These are phyloP conservation scores for Cryptococcus amylolentus DNA, from an alignment of 1,284 basidiomycete species.

Conservation along the genomic window DNA sequence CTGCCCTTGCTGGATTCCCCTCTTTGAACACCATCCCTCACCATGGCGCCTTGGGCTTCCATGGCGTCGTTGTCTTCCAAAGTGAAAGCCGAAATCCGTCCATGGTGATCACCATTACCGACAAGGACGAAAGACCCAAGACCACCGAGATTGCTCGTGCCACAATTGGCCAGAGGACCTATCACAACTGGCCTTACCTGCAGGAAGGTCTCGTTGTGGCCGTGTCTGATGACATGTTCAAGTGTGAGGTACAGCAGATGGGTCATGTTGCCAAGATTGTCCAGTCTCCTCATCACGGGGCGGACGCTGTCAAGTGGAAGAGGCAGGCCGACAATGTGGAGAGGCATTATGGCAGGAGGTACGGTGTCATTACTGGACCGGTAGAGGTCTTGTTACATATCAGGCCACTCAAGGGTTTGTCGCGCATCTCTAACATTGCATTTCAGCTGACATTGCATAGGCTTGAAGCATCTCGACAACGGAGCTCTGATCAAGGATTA, in stretches of 20 bases:
- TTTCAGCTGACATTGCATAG: slow-evolving; percentile 47
- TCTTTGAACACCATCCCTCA: slow-evolving; percentile 86
- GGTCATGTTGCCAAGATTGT: slow-evolving; percentile 62
- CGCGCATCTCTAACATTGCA: background rate
- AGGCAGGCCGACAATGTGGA: slow-evolving; percentile 76
- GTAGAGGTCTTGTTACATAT: slow-evolving; percentile 80
- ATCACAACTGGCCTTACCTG: slow-evolving; percentile 89
- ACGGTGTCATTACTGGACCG: slow-evolving; percentile 77
- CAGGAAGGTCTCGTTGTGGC: slow-evolving; percentile 84
- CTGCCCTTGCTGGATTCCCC: slow-evolving; percentile 92
- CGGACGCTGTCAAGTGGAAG: slow-evolving; percentile 69
- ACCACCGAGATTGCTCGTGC: slow-evolving; percentile 69
- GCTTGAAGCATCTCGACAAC: slow-evolving; percentile 79
- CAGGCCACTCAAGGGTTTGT: slow-evolving; percentile 74
- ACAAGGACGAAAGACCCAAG: slow-evolving; percentile 65
- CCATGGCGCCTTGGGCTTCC: slow-evolving; percentile 70
- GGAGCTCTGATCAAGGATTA: slow-evolving; percentile 95
- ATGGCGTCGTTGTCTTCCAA: slow-evolving; percentile 92
- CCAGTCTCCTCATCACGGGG: slow-evolving; percentile 65
- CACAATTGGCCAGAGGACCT: slow-evolving; percentile 74
- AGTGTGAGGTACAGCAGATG: slow-evolving; percentile 67
- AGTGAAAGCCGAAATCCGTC: slow-evolving; percentile 85
- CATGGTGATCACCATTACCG: slow-evolving; percentile 82
- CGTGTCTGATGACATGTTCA: slow-evolving; percentile 83
- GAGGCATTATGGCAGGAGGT: slow-evolving; percentile 80